phyloP scores from a whole-genome alignment of 2,329 filamentous ascomycete species.

The Beauveria pseudobassiana region DNA sequence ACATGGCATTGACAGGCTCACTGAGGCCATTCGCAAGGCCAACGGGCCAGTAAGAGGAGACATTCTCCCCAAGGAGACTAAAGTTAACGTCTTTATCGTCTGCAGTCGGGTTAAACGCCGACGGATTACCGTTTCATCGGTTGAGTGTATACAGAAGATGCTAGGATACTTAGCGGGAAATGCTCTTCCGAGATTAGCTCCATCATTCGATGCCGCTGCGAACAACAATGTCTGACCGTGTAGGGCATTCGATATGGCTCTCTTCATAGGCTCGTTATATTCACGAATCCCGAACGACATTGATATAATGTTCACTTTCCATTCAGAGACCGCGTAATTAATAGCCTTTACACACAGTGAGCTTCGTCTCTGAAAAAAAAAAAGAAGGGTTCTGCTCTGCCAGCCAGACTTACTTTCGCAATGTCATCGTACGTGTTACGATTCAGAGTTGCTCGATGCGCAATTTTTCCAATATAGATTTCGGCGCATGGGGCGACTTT shows the following conservation, averaged over 20 bases:
- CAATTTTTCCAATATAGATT: neutral
- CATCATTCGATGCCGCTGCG: slow-evolving; percentile 3
- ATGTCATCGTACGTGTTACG: neutral
- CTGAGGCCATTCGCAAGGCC: neutral
- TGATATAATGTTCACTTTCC: neutral
- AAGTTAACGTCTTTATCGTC: slow-evolving; percentile 3
- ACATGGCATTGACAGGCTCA: neutral
- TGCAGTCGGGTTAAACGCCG: neutral
- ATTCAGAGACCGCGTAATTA: neutral
- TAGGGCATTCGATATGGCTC: neutral
- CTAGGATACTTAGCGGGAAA: neutral
- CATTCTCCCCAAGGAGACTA: neutral
- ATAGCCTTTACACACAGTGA: neutral
- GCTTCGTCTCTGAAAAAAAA: neutral
- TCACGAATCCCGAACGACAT: slow-evolving; percentile 4
- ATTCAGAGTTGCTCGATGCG: neutral
- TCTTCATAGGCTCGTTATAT: neutral
- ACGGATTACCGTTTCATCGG: slow-evolving; percentile 3
- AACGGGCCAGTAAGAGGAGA: neutral
- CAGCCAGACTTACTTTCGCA: neutral
- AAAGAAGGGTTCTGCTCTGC: neutral
- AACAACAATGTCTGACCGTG: neutral
- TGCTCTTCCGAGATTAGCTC: neutral
- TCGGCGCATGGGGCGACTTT: neutral
- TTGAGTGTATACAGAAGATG: slow-evolving; percentile 4